These are phyloP conservation scores for Excoecaria cochinchinensis DNA, from an alignment of 345 rosid genomes.

Conservation along the genomic window DNA sequence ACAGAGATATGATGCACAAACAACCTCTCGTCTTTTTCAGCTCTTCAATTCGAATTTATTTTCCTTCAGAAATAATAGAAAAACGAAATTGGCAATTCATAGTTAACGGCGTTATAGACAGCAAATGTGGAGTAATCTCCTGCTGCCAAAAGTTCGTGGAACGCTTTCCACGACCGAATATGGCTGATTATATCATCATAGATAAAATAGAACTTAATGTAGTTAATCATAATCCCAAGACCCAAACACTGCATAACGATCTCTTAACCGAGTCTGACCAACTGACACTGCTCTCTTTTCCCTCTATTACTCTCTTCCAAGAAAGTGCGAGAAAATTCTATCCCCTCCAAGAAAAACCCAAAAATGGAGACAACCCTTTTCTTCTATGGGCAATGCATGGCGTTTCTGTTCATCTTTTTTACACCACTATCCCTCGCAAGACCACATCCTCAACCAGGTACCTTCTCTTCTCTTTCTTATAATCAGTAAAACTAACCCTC, in stretches of 20 bases:
- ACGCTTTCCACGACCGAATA: no score
- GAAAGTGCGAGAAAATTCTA: constrained; percentile 11
- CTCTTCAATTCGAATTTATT: no score
- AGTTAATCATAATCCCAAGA: background rate
- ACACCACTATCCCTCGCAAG: constrained; percentile 37
- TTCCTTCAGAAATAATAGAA: no score
- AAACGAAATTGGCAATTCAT: no score
- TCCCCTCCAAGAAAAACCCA: constrained; percentile 2
- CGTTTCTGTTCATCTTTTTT: constrained; percentile 35
- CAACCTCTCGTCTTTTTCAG: no score
- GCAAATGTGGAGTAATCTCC: no score
- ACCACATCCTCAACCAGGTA: constrained; percentile 38
- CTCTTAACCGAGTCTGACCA: constrained; percentile 21
- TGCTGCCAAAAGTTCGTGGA: no score
- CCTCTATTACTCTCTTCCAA: background rate
- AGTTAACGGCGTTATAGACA: no score
- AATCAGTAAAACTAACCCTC: background rate
- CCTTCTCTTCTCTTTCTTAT: background rate
- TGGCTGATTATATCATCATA: no score
- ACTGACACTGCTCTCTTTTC: constrained; percentile 1
- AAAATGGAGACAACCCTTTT: constrained; percentile 19
- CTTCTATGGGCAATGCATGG: constrained; percentile 17
- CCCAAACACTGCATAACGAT: background rate
- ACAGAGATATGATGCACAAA: no score
- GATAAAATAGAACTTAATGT: background rate